Evolutionary conservation across 2,329 filamentous ascomycete species (phyloP).

Genomic region (Phoma sp.): DNA sequence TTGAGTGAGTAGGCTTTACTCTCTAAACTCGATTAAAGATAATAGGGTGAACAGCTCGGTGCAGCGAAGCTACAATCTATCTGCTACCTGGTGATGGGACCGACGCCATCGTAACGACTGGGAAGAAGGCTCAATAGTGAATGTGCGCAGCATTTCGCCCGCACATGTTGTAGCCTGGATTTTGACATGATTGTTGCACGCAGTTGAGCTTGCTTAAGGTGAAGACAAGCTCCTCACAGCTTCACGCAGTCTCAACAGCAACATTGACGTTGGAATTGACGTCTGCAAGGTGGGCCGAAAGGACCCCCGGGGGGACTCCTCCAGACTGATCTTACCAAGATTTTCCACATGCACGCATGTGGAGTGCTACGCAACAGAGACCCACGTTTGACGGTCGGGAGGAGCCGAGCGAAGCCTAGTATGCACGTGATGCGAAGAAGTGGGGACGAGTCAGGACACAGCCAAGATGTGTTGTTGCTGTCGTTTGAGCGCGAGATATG

Average conservation of each 20-base stretch:
- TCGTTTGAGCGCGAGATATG: constrained; percentile 8
- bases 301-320: constrained; percentile 15
- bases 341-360: constrained; percentile 11
- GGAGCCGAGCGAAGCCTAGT: background rate
- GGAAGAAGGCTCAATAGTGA: background rate
- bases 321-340: constrained; percentile 14
- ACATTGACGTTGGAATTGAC: background rate
- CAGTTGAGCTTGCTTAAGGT: background rate
- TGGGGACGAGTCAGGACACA: background rate
- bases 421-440: constrained; percentile 2
- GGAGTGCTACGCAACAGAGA: constrained; percentile 10
- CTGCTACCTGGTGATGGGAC: background rate
- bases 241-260: background rate
- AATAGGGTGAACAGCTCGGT: constrained; percentile 6
- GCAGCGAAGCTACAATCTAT: background rate
- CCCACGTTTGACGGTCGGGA: constrained; percentile 17
- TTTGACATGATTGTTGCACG: background rate
- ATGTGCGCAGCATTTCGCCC: background rate
- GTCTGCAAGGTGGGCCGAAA: constrained; percentile 12
- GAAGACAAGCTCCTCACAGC: no score
- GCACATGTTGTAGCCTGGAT: no score
- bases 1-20: constrained; percentile 1
- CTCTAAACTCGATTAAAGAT: background rate
- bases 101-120: background rate
- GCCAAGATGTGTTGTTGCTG: constrained; percentile 2